These are phyloP conservation scores for Claviceps sp. DNA, from an alignment of 2,329 filamentous ascomycete genomes.

Conservation along the genomic window DNA sequence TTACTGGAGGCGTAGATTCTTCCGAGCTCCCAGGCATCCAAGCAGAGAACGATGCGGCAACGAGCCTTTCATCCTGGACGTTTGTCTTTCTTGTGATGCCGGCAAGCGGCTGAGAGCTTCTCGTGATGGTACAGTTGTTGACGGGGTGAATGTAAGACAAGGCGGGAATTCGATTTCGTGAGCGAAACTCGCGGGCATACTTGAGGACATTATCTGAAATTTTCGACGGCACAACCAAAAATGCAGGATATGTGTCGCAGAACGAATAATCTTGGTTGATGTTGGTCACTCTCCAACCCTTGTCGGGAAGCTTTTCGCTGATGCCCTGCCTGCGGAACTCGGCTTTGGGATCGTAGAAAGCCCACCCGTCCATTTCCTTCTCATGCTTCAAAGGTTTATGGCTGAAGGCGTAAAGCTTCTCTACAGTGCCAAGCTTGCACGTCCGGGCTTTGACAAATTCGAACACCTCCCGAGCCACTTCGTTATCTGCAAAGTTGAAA, in stretches of 20 bases:
- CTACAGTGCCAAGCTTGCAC: slow-evolving; percentile 68
- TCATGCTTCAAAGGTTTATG: slow-evolving; percentile 67
- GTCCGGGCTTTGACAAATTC: slow-evolving; percentile 73
- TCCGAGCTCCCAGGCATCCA: slow-evolving; percentile 21
- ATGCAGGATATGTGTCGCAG: slow-evolving; percentile 79
- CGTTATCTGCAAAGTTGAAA: slow-evolving; percentile 70
- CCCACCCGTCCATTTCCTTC: slow-evolving; percentile 65
- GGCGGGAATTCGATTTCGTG: slow-evolving; percentile 74
- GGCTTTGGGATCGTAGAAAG: slow-evolving; percentile 68
- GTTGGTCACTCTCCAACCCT: slow-evolving; percentile 76
- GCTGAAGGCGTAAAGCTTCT: slow-evolving; percentile 82
- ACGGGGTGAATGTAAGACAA: slow-evolving; percentile 91
- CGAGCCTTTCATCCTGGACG: slow-evolving; percentile 87
- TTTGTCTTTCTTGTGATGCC: slow-evolving; percentile 80
- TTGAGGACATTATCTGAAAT: slow-evolving; percentile 98
- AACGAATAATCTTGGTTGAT: slow-evolving; percentile 88
- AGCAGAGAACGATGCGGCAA: slow-evolving; percentile 72
- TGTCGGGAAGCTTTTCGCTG: slow-evolving; percentile 61
- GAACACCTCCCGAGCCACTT: slow-evolving; percentile 68
- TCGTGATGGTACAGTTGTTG: slow-evolving; percentile 93
- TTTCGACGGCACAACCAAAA: slow-evolving; percentile 71
- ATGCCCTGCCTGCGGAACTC: slow-evolving; percentile 86
- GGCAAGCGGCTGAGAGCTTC: slow-evolving; percentile 83
- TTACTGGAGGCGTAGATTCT: slow-evolving; percentile 24
- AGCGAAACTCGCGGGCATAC: slow-evolving; percentile 82